Evolutionary conservation across 106 monocot genomes (phyloP), one percentile per base, ranked within the genome.

Genomic region (Dendrobium officinale): DNA sequence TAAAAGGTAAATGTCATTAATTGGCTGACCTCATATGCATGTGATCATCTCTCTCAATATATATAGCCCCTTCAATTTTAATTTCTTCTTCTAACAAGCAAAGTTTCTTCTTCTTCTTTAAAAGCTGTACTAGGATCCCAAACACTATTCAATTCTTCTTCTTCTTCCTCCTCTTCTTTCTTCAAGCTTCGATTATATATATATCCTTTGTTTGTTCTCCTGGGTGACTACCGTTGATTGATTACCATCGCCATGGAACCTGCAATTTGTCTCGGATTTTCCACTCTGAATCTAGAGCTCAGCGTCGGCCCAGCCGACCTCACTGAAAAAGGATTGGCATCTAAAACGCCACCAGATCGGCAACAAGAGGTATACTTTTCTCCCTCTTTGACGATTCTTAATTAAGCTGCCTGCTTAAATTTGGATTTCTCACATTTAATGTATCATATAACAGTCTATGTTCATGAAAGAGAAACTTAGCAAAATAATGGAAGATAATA

Each of bases 401-500:
- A 7, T 64, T 7, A 16, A 70, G 33, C 31, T 31, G 31, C 33
- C 7, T 13, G 10, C 15, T 10, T 51, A 51, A 51, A 0, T 51
- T 3, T 51, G 13, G 13, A 51, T 10, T 13, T 51, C 51, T 51
- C 51, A 51, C 13, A 13, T 51, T 51, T 33, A 33, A 33, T 70
- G 24, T 70, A 0, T 10, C 0, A 15, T 37, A 0, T 6, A 51
- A 51, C 31, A 47, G 8, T 72, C 17, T 1, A 51, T 51, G 51
- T 51, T 51, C 51, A 22, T 81, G 9, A 77, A 81, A 31, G 80
- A 31, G 40, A 80, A 85, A 49, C 16, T 85, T 20, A 44, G 43
- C 7, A 33, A 42, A 19, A 4, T 73, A 19, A 78, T 11, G 5
- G 85, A 85, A 41, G 85, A 85, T 77, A 85, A 85, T 77, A 85